A percentile compares a stretch with the other conserved stretches of the same genome.
Conservation (phyloP, 768 basidiomycete species). For the Tephrocybe sp. region DNA sequence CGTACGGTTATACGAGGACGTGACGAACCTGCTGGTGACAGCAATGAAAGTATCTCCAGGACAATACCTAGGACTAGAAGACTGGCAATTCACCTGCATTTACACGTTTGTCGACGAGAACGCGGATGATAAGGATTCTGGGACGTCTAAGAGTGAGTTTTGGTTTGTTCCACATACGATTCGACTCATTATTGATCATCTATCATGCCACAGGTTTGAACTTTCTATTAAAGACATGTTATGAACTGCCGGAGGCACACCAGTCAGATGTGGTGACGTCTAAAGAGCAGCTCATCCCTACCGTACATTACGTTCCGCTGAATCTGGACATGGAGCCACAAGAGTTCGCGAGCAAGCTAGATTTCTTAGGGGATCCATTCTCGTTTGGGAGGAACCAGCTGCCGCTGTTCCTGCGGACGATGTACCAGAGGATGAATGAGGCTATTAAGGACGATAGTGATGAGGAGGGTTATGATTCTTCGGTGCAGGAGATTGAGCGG, state of each 20-base stretch:
- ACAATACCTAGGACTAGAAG: slow-evolving; percentile 46
- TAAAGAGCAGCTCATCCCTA: slow-evolving; percentile 38
- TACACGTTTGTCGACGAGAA: slow-evolving; percentile 51
- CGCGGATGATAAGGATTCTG: slow-evolving; percentile 23
- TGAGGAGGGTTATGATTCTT: slow-evolving; percentile 10
- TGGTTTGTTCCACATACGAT: neutral
- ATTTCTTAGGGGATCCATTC: slow-evolving; percentile 62
- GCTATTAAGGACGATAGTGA: slow-evolving; percentile 17
- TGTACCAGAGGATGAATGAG: slow-evolving; percentile 49
- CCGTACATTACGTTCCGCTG: slow-evolving; percentile 60
- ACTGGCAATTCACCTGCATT: slow-evolving; percentile 63
- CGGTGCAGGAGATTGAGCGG: slow-evolving; percentile 6
- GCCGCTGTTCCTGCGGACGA: slow-evolving; percentile 60
- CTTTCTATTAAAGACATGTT: slow-evolving; percentile 54
- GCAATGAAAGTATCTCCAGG: slow-evolving; percentile 45
- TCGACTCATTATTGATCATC: neutral
- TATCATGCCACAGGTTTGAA: slow-evolving; percentile 43
- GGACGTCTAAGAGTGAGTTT: slow-evolving; percentile 36
- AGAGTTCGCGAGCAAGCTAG: slow-evolving; percentile 56
- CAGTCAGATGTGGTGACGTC: slow-evolving; percentile 26
- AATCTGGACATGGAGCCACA: slow-evolving; percentile 59
- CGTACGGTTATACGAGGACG: slow-evolving; percentile 80
- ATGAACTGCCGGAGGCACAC: slow-evolving; percentile 32
- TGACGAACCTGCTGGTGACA: slow-evolving; percentile 75
- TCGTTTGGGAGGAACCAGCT: slow-evolving; percentile 69